Evolutionary conservation across 495 filamentous ascomycete species (phyloP).

Genomic region (Pyrenula massariospora): DNA sequence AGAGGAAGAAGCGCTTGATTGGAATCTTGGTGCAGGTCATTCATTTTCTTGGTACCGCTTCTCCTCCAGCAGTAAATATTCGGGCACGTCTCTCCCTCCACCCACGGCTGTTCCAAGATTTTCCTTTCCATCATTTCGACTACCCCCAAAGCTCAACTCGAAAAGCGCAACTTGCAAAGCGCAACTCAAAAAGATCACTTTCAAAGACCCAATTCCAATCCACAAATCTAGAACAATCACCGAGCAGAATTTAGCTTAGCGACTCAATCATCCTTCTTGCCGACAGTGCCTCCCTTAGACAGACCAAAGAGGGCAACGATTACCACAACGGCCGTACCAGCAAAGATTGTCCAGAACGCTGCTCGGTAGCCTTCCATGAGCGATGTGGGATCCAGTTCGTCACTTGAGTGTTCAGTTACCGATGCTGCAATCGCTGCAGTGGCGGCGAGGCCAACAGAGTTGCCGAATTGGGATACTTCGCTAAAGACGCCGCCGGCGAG

Average conservation of each 20-base stretch:
- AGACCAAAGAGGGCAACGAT: slow-evolving; percentile 33
- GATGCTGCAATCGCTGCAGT: slow-evolving; percentile 41
- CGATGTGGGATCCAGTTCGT: slow-evolving; percentile 11
- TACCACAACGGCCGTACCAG: slow-evolving; percentile 26
- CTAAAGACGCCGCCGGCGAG: slow-evolving; percentile 55
- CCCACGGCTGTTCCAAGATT: too few relatives aligned
- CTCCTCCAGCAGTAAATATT: too few relatives aligned
- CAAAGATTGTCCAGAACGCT: slow-evolving; percentile 50
- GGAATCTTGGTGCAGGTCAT: too few relatives aligned
- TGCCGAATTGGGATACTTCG: slow-evolving; percentile 49
- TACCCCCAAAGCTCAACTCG: too few relatives aligned
- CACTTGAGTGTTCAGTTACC: slow-evolving; percentile 27
- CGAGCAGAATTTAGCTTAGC: too few relatives aligned
- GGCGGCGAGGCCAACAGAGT: slow-evolving; percentile 42
- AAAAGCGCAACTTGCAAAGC: too few relatives aligned
- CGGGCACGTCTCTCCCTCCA: too few relatives aligned
- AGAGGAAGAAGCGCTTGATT: background rate
- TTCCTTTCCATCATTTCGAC: too few relatives aligned
- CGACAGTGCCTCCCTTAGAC: slow-evolving; percentile 39
- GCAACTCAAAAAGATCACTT: too few relatives aligned
- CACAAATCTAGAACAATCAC: too few relatives aligned
- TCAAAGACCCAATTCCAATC: too few relatives aligned
- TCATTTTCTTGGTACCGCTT: too few relatives aligned
- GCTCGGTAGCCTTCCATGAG: slow-evolving; percentile 47
- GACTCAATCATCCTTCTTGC: slow-evolving; percentile 36